phyloP scores from a whole-genome alignment of 2,329 filamentous ascomycete species.

The Claviceps capensis region DNA sequence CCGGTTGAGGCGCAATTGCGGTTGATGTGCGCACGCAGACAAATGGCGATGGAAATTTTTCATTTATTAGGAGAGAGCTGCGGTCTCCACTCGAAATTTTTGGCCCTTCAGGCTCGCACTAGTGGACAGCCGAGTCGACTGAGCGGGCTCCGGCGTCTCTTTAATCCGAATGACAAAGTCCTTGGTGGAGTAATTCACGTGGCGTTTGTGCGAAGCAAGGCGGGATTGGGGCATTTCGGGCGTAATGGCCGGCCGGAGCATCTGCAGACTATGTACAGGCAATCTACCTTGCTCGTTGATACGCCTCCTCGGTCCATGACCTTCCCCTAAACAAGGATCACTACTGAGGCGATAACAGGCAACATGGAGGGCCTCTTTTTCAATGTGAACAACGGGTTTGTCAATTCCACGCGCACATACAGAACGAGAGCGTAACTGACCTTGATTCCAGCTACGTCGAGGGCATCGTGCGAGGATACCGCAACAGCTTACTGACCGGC shows the following conservation, averaged over 20 bases:
- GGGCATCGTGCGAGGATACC: slow-evolving; percentile 92
- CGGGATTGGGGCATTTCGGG: not conserved
- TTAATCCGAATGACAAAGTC: slow-evolving; percentile 11
- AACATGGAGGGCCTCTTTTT: slow-evolving; percentile 85
- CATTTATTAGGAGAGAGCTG: slow-evolving; percentile 20
- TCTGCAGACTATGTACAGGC: not conserved
- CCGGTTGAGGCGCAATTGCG: slow-evolving; percentile 24
- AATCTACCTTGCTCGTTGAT: not conserved
- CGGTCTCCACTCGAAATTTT: slow-evolving; percentile 26
- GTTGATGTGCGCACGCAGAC: slow-evolving; percentile 21
- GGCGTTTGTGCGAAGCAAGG: not conserved
- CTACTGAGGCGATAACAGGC: not conserved
- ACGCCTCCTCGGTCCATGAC: not conserved
- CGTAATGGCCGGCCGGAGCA: not conserved
- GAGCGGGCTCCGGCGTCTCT: slow-evolving; percentile 13
- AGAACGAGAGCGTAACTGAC: slow-evolving; percentile 13
- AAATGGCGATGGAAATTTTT: slow-evolving; percentile 30
- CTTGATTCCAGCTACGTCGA: slow-evolving; percentile 65
- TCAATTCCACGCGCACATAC: slow-evolving; percentile 7
- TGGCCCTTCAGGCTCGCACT: slow-evolving; percentile 14
- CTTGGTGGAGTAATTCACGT: slow-evolving; percentile 11
- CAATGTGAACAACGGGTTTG: slow-evolving; percentile 85
- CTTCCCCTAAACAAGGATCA: not conserved
- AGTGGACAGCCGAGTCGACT: slow-evolving; percentile 11
- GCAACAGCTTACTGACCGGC: slow-evolving; percentile 80